A percentile compares a stretch with the other conserved stretches of the same genome.
phyloP scores from a whole-genome alignment of 768 basidiomycete genomes.

The Pholiota molesta region DNA sequence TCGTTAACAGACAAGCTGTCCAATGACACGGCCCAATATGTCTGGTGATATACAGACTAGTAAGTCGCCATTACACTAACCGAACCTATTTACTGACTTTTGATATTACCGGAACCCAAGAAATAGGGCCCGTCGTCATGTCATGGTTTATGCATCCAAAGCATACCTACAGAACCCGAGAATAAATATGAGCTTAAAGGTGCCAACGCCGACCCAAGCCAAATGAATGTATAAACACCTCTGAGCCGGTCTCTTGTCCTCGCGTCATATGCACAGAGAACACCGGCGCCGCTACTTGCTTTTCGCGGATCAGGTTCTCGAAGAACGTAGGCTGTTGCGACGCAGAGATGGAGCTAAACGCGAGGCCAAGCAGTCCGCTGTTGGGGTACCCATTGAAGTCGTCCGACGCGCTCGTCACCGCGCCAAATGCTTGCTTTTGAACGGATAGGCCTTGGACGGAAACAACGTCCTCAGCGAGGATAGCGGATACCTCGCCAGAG shows the following conservation, averaged over 20 bases:
- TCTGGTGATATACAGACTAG: conserved; percentile 32
- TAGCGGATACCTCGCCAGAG: conserved; percentile 53
- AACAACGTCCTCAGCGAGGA: conserved; percentile 53
- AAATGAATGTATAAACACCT: conserved; percentile 33
- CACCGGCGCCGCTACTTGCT: conserved; percentile 43
- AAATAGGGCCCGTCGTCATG: conserved; percentile 31
- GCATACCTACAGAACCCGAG: conserved; percentile 29
- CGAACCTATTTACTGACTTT: conserved; percentile 28
- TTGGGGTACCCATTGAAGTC: conserved; percentile 56
- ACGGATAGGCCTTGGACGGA: conserved; percentile 48
- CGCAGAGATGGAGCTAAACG: conserved; percentile 57
- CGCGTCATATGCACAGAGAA: conserved; percentile 63
- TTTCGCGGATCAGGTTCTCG: conserved; percentile 55
- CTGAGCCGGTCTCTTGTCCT: conserved; percentile 40
- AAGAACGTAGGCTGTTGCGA: conserved; percentile 57
- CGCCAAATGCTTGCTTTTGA: conserved; percentile 56
- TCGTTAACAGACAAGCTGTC: conserved; percentile 40
- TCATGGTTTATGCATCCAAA: conserved; percentile 38
- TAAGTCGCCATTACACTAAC: neutral
- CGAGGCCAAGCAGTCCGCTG: conserved; percentile 63
- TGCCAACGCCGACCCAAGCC: neutral
- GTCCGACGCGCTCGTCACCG: conserved; percentile 44
- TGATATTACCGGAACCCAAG: conserved; percentile 20
- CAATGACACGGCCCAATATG: conserved; percentile 64
- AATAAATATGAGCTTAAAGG: neutral